These are phyloP conservation scores for Suillus alpinus DNA, from an alignment of 768 basidiomycete genomes.

Conservation along the genomic window DNA sequence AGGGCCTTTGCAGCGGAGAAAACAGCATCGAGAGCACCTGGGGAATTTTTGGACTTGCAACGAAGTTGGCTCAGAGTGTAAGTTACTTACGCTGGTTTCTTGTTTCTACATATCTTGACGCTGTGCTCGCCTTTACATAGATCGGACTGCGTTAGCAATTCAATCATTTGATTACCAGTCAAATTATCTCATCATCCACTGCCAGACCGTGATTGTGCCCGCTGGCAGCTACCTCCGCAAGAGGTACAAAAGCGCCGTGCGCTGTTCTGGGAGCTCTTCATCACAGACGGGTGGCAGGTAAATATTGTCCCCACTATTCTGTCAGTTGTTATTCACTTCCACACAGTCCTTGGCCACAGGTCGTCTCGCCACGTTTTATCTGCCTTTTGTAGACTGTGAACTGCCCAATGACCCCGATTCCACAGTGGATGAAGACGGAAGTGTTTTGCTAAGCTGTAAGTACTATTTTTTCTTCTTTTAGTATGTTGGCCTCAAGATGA, in stretches of 20 bases:
- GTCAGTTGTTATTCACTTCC: neutral
- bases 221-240: slow-evolving; percentile 58
- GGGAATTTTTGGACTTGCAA: slow-evolving; percentile 62
- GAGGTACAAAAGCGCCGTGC: slow-evolving; percentile 72
- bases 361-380: slow-evolving; percentile 62
- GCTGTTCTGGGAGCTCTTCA: slow-evolving; percentile 72
- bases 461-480: slow-evolving; percentile 6
- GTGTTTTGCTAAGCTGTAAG: slow-evolving; percentile 58
- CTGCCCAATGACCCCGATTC: slow-evolving; percentile 59
- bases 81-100: slow-evolving; percentile 24
- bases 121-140: slow-evolving; percentile 28
- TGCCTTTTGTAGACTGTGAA: slow-evolving; percentile 73
- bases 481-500: neutral
- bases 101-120: slow-evolving; percentile 1
- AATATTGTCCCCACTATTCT: slow-evolving; percentile 11
- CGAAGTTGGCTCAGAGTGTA: slow-evolving; percentile 68
- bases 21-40: slow-evolving; percentile 70
- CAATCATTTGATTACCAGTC: neutral
- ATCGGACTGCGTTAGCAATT: slow-evolving; percentile 62
- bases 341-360: slow-evolving; percentile 51
- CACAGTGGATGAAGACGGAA: slow-evolving; percentile 57
- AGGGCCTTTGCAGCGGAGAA: slow-evolving; percentile 64
- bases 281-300: slow-evolving; percentile 76
- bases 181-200: slow-evolving; percentile 13
- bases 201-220: slow-evolving; percentile 68